Evolutionary conservation across 2,329 filamentous ascomycete genomes (phyloP), one percentile per base, ranked within the genome.

Genomic region (Xylaria sp.): DNA sequence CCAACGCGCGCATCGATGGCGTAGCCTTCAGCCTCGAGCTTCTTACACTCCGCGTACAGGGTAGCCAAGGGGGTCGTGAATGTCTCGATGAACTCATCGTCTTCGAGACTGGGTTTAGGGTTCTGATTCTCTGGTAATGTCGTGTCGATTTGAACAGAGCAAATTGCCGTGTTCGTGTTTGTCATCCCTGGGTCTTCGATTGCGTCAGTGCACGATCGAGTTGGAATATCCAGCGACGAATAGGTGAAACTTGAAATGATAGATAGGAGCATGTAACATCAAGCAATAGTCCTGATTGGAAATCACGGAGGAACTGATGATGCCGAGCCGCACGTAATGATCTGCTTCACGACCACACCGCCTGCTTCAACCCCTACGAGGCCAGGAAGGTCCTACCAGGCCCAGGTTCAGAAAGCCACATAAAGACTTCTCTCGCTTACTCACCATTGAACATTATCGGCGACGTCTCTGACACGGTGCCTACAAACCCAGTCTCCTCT

Each of bases 81-180:
- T 41, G 90, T 90, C 78, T 94, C 92, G 76, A 95, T 94, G 77
- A 94, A 94, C 81, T 95, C 92, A 71, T 89, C 91, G 32, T 94
- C 92, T 77, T 95, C 92, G 7, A 94, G 84, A 76, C 91, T 82
- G 0, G 92, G 90, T 78, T 89, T 85, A 1, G 88, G 89, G 63
- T 92, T 84, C 77, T 90, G 87, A 77, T 95, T 95, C 74, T 89
- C 89, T 0, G 90, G 86, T 1, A 89, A 82, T 4, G 82, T 85
- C 85, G 92, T 88, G 79, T 95, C 91, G 71, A 95, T 88, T 1
- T 84, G 86, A 51, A 94, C 88, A 76, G 94, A 92, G 15, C 94
- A 89, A 86, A 91, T 90, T 64, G 86, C 85, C 51, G 90, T 81
- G 74, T 90, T 91, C 5, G 89, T 64, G 7, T 68, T 76, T 32